Evolutionary conservation across 805 yeast species (phyloP).

Genomic region (Saccharomyces kudriavzevii): DNA sequence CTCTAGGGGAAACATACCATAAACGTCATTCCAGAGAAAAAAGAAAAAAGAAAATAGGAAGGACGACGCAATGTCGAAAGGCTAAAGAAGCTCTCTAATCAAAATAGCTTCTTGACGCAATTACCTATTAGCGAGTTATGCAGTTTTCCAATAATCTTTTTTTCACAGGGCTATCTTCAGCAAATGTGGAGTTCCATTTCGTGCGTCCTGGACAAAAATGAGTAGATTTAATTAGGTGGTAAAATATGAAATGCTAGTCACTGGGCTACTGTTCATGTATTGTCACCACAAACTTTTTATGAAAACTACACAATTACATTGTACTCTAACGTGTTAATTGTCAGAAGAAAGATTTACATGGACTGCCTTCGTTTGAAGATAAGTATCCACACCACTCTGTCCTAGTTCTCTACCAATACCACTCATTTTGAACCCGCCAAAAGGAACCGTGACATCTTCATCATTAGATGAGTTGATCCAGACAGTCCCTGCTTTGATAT

Average conservation of each 20-base stretch:
- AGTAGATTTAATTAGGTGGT: not conserved
- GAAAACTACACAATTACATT: not conserved
- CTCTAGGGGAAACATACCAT: not conserved
- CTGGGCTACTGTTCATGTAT: not conserved
- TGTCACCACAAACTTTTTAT: not conserved
- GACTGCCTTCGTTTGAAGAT: constrained; percentile 68
- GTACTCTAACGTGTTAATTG: not conserved
- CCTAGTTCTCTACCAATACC: constrained; percentile 82
- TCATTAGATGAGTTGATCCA: constrained; percentile 66
- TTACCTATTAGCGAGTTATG: too few relatives aligned
- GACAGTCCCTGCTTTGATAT: constrained; percentile 57
- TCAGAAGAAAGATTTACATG: constrained; percentile 36
- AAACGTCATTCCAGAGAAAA: not conserved
- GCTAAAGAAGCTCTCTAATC: not conserved
- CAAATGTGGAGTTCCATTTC: too few relatives aligned
- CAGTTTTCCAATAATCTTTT: too few relatives aligned
- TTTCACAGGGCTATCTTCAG: not conserved
- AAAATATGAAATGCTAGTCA: too few relatives aligned
- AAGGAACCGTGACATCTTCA: constrained; percentile 57
- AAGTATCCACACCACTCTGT: constrained; percentile 58
- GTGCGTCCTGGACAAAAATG: not conserved
- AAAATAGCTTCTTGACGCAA: not conserved
- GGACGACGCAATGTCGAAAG: not conserved
- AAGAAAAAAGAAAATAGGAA: not conserved
- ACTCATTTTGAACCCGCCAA: constrained; percentile 74